Base-by-base conservation (phyloP, 2,329 filamentous ascomycete species). In the Drechslerella stenobrocha region DNA sequence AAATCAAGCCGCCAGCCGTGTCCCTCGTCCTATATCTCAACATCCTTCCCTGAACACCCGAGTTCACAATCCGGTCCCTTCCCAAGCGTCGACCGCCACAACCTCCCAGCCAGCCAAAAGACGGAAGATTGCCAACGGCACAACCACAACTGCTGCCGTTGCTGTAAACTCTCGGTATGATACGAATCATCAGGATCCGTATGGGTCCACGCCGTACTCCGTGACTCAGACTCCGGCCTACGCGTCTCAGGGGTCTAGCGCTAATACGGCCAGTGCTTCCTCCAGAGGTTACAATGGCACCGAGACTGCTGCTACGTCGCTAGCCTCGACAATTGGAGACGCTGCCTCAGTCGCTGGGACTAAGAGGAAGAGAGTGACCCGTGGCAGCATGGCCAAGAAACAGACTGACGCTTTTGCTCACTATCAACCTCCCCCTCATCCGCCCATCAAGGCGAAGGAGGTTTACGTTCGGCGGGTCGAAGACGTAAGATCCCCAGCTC, bases 381-480 rank as follows among this genome's bases (percentile, higher is more conserved):
- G 71, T 48, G 70, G 71, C 42, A 71, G 70, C 47, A 71, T 72
- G 46, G 72, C 72, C 52, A 72, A 90, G 73, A 81, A 81, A 22
- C 81, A 85, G 35, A 83, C 84, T 22, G 87, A 91, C 75, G 84
- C 87, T 18, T 89, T 86, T 74, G 81, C 85, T 71, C 87, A 84
- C 71, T 97, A 97, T 75, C 83, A 90, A 51, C 91, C 93, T 42
- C 93, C 92, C 4, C 86, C 89, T 0, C 87, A 89, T 71, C 92
- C 92, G 2, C 87, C 89, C 2, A 90, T 93, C 79, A 97, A 98
- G 80, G 89, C 91, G 18, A 85, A 87, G 73, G 88, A 92, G 67
- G 87, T 92, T 5, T 77, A 80, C 48, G 84, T 87, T 44, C 81
- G 83, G 65, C 79, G 83, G 44, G 80, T 87, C 40, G 77, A 78